Evolutionary conservation across 768 basidiomycete genomes (phyloP).

Genomic region (Naganishia vaughanmartiniae): DNA sequence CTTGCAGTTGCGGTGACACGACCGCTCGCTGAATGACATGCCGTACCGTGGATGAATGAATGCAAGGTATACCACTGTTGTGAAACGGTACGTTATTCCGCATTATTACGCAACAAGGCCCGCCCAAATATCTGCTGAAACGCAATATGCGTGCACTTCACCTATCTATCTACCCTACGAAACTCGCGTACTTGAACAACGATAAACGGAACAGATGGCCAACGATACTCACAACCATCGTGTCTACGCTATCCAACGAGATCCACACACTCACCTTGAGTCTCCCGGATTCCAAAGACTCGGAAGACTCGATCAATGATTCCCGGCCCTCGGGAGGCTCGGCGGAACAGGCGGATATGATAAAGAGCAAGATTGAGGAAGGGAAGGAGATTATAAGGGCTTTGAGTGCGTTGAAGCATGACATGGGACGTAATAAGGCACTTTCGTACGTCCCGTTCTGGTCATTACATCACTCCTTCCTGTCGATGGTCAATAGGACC

Average conservation of each 20-base stretch:
- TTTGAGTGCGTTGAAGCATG: slow-evolving; percentile 76
- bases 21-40: background rate
- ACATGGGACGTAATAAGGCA: slow-evolving; percentile 73
- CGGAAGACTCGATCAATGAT: too few relatives aligned
- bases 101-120: too few relatives aligned
- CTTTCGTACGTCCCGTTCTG: slow-evolving; percentile 59
- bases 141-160: too few relatives aligned
- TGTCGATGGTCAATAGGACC: too few relatives aligned
- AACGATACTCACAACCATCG: slow-evolving; percentile 73
- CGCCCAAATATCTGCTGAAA: too few relatives aligned
- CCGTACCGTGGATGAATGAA: background rate
- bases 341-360: slow-evolving; percentile 50
- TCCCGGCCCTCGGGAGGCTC: slow-evolving; percentile 29
- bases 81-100: slow-evolving; percentile 40
- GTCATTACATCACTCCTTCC: background rate
- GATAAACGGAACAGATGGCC: slow-evolving; percentile 58
- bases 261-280: slow-evolving; percentile 63
- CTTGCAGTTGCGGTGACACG: too few relatives aligned
- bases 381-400: slow-evolving; percentile 73
- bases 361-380: slow-evolving; percentile 60
- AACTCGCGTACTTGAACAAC: too few relatives aligned
- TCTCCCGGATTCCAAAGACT: too few relatives aligned
- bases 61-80: slow-evolving; percentile 42
- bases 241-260: slow-evolving; percentile 70
- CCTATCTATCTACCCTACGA: too few relatives aligned